phyloP scores from a whole-genome alignment of 495 filamentous ascomycete genomes.

The Talaromyces trachyspermus region DNA sequence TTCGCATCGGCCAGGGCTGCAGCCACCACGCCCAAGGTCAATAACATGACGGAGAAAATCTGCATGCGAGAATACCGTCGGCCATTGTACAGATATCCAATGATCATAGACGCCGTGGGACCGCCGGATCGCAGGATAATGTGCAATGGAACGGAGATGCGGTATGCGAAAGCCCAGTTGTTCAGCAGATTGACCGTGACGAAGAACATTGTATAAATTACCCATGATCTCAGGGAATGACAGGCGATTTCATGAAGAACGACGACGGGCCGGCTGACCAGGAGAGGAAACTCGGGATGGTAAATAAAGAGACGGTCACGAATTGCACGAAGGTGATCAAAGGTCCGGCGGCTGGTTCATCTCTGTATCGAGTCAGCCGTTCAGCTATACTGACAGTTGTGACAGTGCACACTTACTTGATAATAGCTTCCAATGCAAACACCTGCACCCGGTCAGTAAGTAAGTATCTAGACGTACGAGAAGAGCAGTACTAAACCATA shows the following conservation, averaged over 20 bases:
- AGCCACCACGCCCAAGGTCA: slow-evolving; percentile 79
- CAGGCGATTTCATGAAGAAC: slow-evolving; percentile 65
- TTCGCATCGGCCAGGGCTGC: slow-evolving; percentile 84
- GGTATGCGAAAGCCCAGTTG: slow-evolving; percentile 95
- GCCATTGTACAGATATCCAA: slow-evolving; percentile 70
- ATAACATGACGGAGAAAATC: slow-evolving; percentile 65
- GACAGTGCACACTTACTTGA: slow-evolving; percentile 60
- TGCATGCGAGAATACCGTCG: slow-evolving; percentile 78
- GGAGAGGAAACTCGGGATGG: slow-evolving; percentile 64
- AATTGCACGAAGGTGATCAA: slow-evolving; percentile 95
- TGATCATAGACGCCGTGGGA: slow-evolving; percentile 85
- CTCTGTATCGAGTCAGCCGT: slow-evolving; percentile 19
- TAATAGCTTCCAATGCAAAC: slow-evolving; percentile 90
- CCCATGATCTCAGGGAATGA: slow-evolving; percentile 83
- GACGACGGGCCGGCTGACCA: slow-evolving; percentile 52
- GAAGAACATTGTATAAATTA: slow-evolving; percentile 84
- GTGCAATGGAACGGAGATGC: slow-evolving; percentile 92
- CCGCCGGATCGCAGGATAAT: slow-evolving; percentile 95
- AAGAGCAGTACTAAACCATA: too few relatives aligned
- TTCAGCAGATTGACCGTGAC: slow-evolving; percentile 89
- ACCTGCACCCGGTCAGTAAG: slow-evolving; percentile 44
- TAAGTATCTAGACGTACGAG: not conserved
- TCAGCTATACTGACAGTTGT: slow-evolving; percentile 28
- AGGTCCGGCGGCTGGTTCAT: slow-evolving; percentile 49
- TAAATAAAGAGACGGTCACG: slow-evolving; percentile 64